phyloP scores from a whole-genome alignment of 495 filamentous ascomycete genomes.

The Pyrenula aspistea region DNA sequence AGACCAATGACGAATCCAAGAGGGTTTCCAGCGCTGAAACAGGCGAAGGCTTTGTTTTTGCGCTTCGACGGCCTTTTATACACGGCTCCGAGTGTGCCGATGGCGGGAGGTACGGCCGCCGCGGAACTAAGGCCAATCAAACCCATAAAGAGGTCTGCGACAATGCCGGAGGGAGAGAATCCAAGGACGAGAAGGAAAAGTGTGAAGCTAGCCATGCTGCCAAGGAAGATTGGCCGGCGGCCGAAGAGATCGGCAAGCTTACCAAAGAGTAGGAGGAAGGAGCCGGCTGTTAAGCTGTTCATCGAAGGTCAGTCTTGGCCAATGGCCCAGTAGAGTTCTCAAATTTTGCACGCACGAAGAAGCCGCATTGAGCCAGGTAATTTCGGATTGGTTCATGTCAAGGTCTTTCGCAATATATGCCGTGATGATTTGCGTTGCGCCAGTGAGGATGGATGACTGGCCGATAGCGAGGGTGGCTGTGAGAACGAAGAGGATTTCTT shows the following conservation, averaged over 20 bases:
- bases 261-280: slow-evolving; percentile 63
- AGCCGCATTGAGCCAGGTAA: slow-evolving; percentile 62
- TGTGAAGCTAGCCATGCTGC: slow-evolving; percentile 51
- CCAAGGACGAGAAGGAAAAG: slow-evolving; percentile 44
- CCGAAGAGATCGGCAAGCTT: slow-evolving; percentile 65
- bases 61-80: slow-evolving; percentile 48
- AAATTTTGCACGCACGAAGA: slow-evolving; percentile 27
- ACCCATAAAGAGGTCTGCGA: slow-evolving; percentile 52
- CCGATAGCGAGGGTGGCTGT: slow-evolving; percentile 60
- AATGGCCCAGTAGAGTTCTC: not conserved
- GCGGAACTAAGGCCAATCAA: slow-evolving; percentile 50
- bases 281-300: slow-evolving; percentile 50
- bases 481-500: slow-evolving; percentile 56
- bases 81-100: slow-evolving; percentile 52
- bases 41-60: slow-evolving; percentile 58
- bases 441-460: slow-evolving; percentile 46
- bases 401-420: slow-evolving; percentile 49
- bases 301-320: not conserved
- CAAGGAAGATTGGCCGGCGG: slow-evolving; percentile 55
- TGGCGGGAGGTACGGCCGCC: slow-evolving; percentile 53
- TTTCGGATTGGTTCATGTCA: slow-evolving; percentile 54
- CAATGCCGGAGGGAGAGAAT: slow-evolving; percentile 49
- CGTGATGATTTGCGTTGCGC: slow-evolving; percentile 48
- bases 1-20: slow-evolving; percentile 58
- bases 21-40: slow-evolving; percentile 57